Percentiles rank a stretch among this genome's conserved stretches.
These are phyloP conservation scores for Bacidia rubella DNA, from an alignment of 495 filamentous ascomycete genomes.

Conservation along the genomic window DNA sequence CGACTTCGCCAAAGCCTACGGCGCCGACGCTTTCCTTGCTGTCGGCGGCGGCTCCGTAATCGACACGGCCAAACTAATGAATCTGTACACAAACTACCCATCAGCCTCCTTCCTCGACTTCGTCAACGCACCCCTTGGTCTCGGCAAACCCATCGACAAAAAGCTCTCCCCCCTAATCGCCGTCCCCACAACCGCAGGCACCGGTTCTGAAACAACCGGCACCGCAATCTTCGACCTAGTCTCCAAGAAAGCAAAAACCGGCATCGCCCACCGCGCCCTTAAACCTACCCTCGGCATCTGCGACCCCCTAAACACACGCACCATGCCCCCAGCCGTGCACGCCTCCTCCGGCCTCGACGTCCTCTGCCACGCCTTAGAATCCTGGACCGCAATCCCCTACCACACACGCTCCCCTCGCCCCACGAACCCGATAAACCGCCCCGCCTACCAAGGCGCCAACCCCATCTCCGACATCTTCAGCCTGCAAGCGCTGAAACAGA, in stretches of 20 bases:
- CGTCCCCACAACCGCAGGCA: conserved; percentile 90
- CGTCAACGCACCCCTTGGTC: conserved; percentile 89
- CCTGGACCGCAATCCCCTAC: conserved; percentile 93
- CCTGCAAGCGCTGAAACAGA: conserved; percentile 62
- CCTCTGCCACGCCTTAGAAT: conserved; percentile 84
- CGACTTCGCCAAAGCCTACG: conserved; percentile 61
- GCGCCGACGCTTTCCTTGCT: conserved; percentile 78
- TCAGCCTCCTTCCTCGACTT: conserved; percentile 91
- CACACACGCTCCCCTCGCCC: conserved; percentile 71
- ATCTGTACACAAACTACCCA: conserved; percentile 79
- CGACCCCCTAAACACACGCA: conserved; percentile 86
- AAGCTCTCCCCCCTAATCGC: conserved; percentile 77
- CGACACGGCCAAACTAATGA: conserved; percentile 97
- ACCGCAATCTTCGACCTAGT: conserved; percentile 97
- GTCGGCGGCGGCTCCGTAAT: conserved; percentile 70
- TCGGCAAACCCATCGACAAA: conserved; percentile 67
- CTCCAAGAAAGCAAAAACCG: conserved; percentile 78
- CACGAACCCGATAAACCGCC: conserved; percentile 75
- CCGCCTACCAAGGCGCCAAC: conserved; percentile 94
- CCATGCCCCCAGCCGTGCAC: conserved; percentile 88
- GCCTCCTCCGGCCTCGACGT: conserved; percentile 85
- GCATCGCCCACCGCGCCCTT: conserved; percentile 84
- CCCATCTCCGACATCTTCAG: conserved; percentile 96
- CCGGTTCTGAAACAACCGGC: conserved; percentile 89
- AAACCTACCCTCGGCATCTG: conserved; percentile 95